Percentiles rank a stretch among this genome's conserved stretches.
phyloP scores from a whole-genome alignment of 371 early-diverging fungal genomes.

The Haplosporangium sp. region DNA sequence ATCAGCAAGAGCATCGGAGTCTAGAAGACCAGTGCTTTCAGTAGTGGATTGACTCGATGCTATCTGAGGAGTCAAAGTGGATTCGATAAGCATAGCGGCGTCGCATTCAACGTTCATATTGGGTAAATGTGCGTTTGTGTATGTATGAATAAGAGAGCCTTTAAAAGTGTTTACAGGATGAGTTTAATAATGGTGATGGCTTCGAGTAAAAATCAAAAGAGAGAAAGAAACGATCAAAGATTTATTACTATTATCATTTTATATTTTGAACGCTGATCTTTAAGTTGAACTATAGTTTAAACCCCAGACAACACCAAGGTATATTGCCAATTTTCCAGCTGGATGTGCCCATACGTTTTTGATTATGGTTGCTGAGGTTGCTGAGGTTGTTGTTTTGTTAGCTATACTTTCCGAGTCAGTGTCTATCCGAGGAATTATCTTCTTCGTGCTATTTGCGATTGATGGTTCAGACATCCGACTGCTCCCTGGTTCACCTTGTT shows the following conservation, averaged over 20 bases:
- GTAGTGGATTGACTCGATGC: background rate
- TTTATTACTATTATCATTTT: background rate
- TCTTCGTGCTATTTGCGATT: background rate
- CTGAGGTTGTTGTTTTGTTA: background rate
- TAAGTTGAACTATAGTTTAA: constrained; percentile 22
- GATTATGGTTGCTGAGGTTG: constrained; percentile 10
- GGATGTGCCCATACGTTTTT: constrained; percentile 31
- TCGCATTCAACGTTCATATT: background rate
- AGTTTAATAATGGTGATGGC: background rate
- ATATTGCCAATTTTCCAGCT: constrained; percentile 34
- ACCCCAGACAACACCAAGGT: constrained; percentile 27
- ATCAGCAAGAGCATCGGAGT: background rate
- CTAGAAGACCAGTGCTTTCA: background rate
- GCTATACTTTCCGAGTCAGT: background rate
- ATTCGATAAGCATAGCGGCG: background rate
- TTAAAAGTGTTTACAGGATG: background rate
- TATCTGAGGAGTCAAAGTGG: background rate
- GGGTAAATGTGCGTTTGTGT: background rate
- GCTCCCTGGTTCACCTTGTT: background rate
- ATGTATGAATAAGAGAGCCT: background rate
- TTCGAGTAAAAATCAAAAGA: background rate
- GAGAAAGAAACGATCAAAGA: background rate
- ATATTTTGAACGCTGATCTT: background rate
- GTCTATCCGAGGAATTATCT: constrained; percentile 1
- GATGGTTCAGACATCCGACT: background rate